Base-by-base conservation (phyloP, 108 stramenopile species). In the Skeletonema grethae region DNA sequence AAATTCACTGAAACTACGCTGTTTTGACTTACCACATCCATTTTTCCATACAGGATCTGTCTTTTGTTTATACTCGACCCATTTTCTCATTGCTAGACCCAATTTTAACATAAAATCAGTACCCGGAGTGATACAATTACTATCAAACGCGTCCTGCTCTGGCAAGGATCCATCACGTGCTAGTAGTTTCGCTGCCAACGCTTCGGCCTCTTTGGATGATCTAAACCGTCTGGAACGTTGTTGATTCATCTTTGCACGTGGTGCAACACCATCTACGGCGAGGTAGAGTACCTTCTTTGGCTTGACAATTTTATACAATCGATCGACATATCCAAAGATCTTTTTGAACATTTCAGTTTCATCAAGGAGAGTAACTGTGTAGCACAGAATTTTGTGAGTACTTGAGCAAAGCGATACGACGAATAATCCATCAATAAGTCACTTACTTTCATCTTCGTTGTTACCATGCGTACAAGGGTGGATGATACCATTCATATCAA, bases 401-500 rank as follows among this genome's bases (percentile, higher is more conserved):
- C n/a, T 43, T n/a, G 41, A 43, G 41, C 15, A 3, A 43, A 43
- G 41, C 16, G 22, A 20, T 15, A 43, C 13, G 15, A 43, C 0
- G 41, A 43, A 15, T 15, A n/a, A 43, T 43, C 7, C 0, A 28
- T 28, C 41, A 43, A 43, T 43, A 15, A n/a, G 15, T n/a, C 0
- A n/a, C 41, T n/a, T 43, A 43, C 41, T 81, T 73, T 94, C 85
- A n/a, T 83, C 84, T 65, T 93, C 87, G 58, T 79, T 83, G 66
- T 96, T 96, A 1, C 86, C 89, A 66, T 99, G 99, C 0, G 97
- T 97, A 84, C 97, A 98, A 8, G 97, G 97, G 75, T 99, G 99
- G 73, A 99, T 99, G 76, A 99, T 97, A 32, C 99, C 99, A 70
- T 99, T 99, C 99, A 99, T 99, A 72, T 99, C 99, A 58, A 99